phyloP scores from a whole-genome alignment of 2,329 filamentous ascomycete genomes.

The Emmonsiellopsis sp. region DNA sequence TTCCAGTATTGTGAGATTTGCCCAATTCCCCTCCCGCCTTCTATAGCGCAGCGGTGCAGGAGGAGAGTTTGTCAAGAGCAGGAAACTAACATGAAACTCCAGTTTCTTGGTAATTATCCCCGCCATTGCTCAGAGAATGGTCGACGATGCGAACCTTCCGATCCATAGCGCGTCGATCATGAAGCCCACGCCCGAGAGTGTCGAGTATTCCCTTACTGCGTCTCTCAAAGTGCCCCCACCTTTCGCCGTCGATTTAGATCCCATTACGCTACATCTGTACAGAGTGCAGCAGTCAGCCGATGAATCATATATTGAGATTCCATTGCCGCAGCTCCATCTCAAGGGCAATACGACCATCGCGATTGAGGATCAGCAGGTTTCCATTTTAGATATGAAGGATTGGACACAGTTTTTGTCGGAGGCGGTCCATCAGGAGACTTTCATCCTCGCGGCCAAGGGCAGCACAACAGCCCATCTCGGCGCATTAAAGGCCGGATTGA shows the following conservation, averaged over 20 bases:
- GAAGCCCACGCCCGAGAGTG: constrained; percentile 2
- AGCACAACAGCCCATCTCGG: constrained; percentile 32
- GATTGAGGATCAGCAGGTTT: constrained; percentile 26
- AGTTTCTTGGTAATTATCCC: constrained; percentile 17
- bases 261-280: constrained; percentile 33
- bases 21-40: not conserved
- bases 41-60: not conserved
- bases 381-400: constrained; percentile 31
- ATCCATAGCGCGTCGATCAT: constrained; percentile 15
- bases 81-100: not conserved
- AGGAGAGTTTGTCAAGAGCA: not conserved
- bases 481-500: constrained; percentile 27
- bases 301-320: constrained; percentile 11
- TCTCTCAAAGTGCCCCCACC: constrained; percentile 12
- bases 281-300: constrained; percentile 26
- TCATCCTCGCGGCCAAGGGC: constrained; percentile 31
- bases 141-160: constrained; percentile 15
- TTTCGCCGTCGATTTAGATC: constrained; percentile 17
- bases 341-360: constrained; percentile 24
- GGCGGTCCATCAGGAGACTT: constrained; percentile 30
- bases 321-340: constrained; percentile 10
- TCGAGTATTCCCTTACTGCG: constrained; percentile 15
- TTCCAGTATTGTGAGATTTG: constrained; percentile 16
- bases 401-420: constrained; percentile 31
- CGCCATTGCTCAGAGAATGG: constrained; percentile 16